phyloP scores from a whole-genome alignment of 768 basidiomycete species.

The Baorangia bicolor region DNA sequence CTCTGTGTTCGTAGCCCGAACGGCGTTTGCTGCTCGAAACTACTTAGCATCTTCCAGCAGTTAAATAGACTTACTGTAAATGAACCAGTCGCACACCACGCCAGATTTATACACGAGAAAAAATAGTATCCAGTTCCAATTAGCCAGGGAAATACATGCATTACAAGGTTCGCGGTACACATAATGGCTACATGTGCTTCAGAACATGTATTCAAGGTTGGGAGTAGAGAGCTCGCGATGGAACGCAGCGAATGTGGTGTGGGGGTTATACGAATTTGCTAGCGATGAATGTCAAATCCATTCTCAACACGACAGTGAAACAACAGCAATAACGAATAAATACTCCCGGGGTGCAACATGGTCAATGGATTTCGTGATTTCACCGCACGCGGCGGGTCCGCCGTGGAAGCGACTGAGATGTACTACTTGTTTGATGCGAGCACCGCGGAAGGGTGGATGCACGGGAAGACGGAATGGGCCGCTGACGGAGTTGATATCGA shows the following conservation, averaged over 20 bases:
- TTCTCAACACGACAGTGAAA: constrained; percentile 15
- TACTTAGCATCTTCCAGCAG: neutral
- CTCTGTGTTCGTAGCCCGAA: neutral
- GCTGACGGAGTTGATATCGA: constrained; percentile 33
- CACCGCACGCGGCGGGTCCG: constrained; percentile 15
- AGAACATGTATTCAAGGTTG: neutral
- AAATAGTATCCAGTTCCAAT: neutral
- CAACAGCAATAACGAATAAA: constrained; percentile 40
- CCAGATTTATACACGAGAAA: neutral
- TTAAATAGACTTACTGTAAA: neutral
- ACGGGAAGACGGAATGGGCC: constrained; percentile 21
- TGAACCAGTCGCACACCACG: neutral
- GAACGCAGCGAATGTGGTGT: neutral
- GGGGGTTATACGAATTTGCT: constrained; percentile 1
- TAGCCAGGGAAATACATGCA: neutral
- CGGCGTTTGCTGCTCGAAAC: neutral
- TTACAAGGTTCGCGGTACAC: constrained; percentile 8
- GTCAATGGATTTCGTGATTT: neutral
- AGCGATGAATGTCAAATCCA: constrained; percentile 5
- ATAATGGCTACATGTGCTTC: constrained; percentile 10
- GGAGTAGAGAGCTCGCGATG: neutral
- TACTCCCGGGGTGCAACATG: constrained; percentile 12
- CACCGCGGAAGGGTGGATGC: constrained; percentile 17
- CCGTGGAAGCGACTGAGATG: constrained; percentile 14
- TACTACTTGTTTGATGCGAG: constrained; percentile 11